These are phyloP conservation scores for Nematocida minor DNA, from an alignment of 371 early-diverging fungal genomes.

Conservation along the genomic window DNA sequence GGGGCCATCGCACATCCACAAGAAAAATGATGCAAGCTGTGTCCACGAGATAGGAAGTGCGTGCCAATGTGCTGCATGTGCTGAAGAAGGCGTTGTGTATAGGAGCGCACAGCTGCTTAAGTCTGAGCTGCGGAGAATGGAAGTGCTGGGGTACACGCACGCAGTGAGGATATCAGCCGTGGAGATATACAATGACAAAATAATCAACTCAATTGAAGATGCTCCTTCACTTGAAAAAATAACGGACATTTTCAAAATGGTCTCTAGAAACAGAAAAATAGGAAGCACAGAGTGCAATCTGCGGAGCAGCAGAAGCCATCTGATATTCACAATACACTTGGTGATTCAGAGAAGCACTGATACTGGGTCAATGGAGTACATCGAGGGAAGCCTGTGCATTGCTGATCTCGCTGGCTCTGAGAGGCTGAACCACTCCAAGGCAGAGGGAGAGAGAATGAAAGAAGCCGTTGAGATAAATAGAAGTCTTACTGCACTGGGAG, in stretches of 20 bases:
- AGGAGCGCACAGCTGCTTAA: conserved; percentile 78
- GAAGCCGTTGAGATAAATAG: conserved; percentile 94
- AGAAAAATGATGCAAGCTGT: conserved; percentile 41
- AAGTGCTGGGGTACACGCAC: conserved; percentile 77
- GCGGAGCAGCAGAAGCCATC: conserved; percentile 83
- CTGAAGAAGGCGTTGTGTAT: conserved; percentile 74
- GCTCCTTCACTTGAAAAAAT: conserved; percentile 71
- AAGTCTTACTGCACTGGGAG: conserved; percentile 78
- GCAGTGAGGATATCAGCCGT: conserved; percentile 75
- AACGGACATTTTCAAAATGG: conserved; percentile 70
- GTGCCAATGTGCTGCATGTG: conserved; percentile 48
- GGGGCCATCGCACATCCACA: conserved; percentile 67
- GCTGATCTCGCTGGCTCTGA: conserved; percentile 99
- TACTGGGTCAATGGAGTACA: conserved; percentile 66
- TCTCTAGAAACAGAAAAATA: conserved; percentile 74
- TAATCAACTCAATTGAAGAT: conserved; percentile 70
- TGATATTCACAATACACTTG: conserved; percentile 67
- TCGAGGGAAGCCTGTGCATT: conserved; percentile 74
- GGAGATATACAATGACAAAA: conserved; percentile 89
- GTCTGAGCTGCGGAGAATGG: conserved; percentile 69
- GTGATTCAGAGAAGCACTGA: conserved; percentile 72
- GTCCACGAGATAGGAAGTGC: not conserved
- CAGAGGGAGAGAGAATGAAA: conserved; percentile 78
- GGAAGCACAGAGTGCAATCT: conserved; percentile 85
- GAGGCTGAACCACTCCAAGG: conserved; percentile 76